Conservation (phyloP, 306 rosid genomes). For the Carpinus viminea region DNA sequence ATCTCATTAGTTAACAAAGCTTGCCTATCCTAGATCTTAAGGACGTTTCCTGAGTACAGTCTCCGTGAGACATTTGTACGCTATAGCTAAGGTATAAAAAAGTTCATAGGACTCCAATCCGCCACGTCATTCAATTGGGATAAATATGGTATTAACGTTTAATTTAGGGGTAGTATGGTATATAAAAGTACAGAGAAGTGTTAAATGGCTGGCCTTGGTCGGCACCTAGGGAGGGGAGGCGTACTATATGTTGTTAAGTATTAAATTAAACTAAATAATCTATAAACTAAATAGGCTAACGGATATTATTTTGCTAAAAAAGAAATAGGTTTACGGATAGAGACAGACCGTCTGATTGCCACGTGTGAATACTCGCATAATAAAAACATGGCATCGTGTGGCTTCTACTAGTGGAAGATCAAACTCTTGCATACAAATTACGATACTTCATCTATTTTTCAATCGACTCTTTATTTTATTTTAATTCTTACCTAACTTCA, state of each 20-base stretch:
- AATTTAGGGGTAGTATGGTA: slow-evolving; percentile 2
- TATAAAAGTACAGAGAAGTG: neutral
- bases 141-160: neutral
- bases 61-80: neutral
- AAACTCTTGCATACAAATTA: neutral
- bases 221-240: neutral
- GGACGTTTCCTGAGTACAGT: slow-evolving; percentile 6
- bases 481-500: too few relatives aligned
- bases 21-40: slow-evolving; percentile 19
- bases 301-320: too few relatives aligned
- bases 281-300: too few relatives aligned
- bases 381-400: slow-evolving; percentile 36
- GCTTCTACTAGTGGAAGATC: neutral
- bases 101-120: neutral
- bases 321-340: slow-evolving; percentile 16
- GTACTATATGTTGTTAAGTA: neutral
- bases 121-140: neutral
- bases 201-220: neutral
- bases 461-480: neutral
- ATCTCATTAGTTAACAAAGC: slow-evolving; percentile 14
- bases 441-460: neutral
- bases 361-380: slow-evolving; percentile 39
- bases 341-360: slow-evolving; percentile 41
- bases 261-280: too few relatives aligned
- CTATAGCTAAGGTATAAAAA: neutral